phyloP scores from a whole-genome alignment of 2,329 filamentous ascomycete species.

The Verticillium zaregamsianum region DNA sequence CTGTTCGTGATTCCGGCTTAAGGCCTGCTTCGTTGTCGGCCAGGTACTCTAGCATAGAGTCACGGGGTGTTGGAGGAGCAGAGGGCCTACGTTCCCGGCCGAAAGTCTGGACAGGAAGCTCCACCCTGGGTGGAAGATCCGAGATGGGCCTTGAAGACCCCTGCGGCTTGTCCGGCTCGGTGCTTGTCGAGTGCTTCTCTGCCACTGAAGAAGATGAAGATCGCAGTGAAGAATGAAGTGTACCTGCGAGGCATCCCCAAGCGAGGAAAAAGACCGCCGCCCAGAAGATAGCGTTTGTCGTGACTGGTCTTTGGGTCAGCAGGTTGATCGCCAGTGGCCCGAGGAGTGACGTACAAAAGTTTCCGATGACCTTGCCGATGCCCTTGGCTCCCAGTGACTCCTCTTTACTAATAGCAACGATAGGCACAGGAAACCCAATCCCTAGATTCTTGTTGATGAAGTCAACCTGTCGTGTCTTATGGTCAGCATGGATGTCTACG shows the following conservation, averaged over 20 bases:
- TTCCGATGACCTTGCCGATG: constrained; percentile 38
- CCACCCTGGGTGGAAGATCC: background rate
- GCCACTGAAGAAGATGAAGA: background rate
- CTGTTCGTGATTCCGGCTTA: constrained; percentile 4
- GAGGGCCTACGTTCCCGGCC: constrained; percentile 3
- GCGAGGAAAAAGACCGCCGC: constrained; percentile 19
- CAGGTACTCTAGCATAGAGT: constrained; percentile 5
- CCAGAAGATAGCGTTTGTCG: constrained; percentile 32
- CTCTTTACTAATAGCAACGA: constrained; percentile 39
- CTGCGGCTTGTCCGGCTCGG: background rate
- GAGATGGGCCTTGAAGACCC: background rate
- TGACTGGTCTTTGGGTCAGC: constrained; percentile 17
- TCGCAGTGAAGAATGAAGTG: background rate
- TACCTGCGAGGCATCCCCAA: constrained; percentile 4
- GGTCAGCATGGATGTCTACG: background rate
- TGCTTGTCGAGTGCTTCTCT: background rate
- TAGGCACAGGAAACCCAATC: constrained; percentile 45
- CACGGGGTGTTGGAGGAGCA: constrained; percentile 5
- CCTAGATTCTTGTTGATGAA: constrained; percentile 48
- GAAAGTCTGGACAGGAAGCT: background rate
- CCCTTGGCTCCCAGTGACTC: constrained; percentile 23
- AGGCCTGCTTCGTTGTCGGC: constrained; percentile 10
- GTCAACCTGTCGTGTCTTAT: constrained; percentile 33
- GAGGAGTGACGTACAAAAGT: constrained; percentile 33
- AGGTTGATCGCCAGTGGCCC: background rate